A percentile compares a stretch with the other conserved stretches of the same genome.
phyloP scores from a whole-genome alignment of 306 rosid genomes.

The Canavalia gladiata region DNA sequence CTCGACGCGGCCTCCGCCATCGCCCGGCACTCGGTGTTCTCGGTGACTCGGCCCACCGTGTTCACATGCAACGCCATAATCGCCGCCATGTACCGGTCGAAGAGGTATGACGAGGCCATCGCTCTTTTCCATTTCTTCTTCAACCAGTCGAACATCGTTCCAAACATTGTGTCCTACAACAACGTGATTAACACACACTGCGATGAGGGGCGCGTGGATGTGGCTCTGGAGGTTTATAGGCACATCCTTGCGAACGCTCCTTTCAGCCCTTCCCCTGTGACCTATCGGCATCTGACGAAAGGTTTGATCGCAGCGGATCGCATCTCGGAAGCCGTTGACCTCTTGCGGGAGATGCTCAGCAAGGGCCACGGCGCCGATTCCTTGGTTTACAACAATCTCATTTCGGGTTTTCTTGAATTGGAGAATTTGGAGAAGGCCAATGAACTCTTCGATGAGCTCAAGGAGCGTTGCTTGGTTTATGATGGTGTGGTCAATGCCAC shows the following conservation, averaged over 20 bases:
- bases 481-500: conserved; percentile 93
- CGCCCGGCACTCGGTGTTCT: conserved; percentile 87
- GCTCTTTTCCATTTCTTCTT: conserved; percentile 88
- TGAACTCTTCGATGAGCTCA: conserved; percentile 91
- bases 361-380: conserved; percentile 95
- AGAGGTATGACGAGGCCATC: conserved; percentile 77
- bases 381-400: conserved; percentile 80
- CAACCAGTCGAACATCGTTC: conserved; percentile 81
- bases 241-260: conserved; percentile 75
- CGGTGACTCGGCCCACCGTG: conserved; percentile 93
- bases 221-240: conserved; percentile 74
- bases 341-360: conserved; percentile 88
- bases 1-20: conserved; percentile 85
- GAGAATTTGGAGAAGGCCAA: conserved; percentile 83
- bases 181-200: conserved; percentile 86
- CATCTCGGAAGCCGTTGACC: conserved; percentile 80
- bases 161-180: conserved; percentile 90
- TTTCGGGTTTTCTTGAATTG: conserved; percentile 71
- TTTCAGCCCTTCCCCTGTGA: conserved; percentile 83
- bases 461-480: conserved; percentile 87
- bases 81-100: conserved; percentile 90
- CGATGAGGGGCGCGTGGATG: conserved; percentile 86
- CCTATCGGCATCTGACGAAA: conserved; percentile 85
- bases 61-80: conserved; percentile 97
- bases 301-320: conserved; percentile 74